phyloP scores from a whole-genome alignment of 176 grass and related monocot species.

The Carex parvula region DNA sequence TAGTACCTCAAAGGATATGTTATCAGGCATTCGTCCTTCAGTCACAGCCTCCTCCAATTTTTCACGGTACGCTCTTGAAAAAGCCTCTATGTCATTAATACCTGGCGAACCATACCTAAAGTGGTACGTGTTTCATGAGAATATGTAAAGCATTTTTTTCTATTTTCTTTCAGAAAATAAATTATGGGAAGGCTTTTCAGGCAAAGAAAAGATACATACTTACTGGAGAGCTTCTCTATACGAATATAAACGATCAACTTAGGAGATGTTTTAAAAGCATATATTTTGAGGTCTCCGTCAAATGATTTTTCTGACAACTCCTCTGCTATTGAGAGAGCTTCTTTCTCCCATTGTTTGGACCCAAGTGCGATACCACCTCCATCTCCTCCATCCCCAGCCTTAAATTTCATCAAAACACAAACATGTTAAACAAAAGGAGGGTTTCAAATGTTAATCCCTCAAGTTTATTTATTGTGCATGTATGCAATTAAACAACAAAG shows the following conservation, averaged over 20 bases:
- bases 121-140: constrained; percentile 31
- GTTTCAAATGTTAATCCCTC: constrained; percentile 3
- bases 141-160: background rate
- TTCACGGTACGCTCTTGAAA: constrained; percentile 64
- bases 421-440: background rate
- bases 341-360: constrained; percentile 77
- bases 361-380: constrained; percentile 87
- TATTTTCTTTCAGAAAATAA: background rate
- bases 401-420: constrained; percentile 17
- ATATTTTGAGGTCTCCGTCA: constrained; percentile 65
- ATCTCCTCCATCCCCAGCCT: constrained; percentile 87
- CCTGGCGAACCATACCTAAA: constrained; percentile 89
- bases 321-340: constrained; percentile 75
- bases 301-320: constrained; percentile 55
- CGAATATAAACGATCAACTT: constrained; percentile 58
- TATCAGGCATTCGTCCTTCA: constrained; percentile 58
- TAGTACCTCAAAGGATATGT: constrained; percentile 76
- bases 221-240: constrained; percentile 92
- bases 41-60: constrained; percentile 67
- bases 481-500: background rate
- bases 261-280: constrained; percentile 77
- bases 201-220: constrained; percentile 35
- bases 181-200: background rate
- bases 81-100: constrained; percentile 87
- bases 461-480: constrained; percentile 1